A percentile compares a stretch with the other conserved stretches of the same genome.
These are phyloP conservation scores for Selenicereus undatus DNA, from an alignment of 148 eudicot genomes.

Conservation along the genomic window DNA sequence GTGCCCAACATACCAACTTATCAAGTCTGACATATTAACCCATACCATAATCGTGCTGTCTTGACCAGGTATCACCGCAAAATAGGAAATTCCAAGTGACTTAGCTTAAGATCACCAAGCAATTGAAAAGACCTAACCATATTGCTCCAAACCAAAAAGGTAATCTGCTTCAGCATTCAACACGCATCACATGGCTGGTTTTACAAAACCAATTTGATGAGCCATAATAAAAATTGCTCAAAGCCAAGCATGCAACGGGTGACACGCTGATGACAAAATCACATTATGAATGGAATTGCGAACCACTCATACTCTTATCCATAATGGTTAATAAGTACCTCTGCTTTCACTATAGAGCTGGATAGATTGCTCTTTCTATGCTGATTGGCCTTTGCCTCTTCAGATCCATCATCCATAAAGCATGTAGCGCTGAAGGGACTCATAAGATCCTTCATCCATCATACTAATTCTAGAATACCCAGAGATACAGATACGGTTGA, in stretches of 20 bases:
- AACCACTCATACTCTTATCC: not conserved
- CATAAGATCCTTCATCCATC: not conserved
- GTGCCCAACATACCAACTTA: no score
- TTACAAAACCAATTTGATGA: not conserved
- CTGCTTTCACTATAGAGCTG: not conserved
- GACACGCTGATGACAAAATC: not conserved
- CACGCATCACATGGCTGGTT: no score
- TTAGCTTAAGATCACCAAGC: not conserved
- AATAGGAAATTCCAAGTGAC: not conserved
- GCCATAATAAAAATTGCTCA: not conserved
- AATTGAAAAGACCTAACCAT: not conserved
- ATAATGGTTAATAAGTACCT: not conserved
- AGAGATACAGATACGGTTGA: not conserved
- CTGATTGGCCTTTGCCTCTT: not conserved
- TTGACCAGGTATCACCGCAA: not conserved
- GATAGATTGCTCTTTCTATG: not conserved
- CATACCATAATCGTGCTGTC: not conserved
- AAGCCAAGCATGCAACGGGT: not conserved
- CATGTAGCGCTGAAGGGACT: not conserved
- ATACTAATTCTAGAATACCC: not conserved
- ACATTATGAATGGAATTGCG: not conserved
- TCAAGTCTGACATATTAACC: not conserved
- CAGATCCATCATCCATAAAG: not conserved
- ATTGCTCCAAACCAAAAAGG: not conserved
- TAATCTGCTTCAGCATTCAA: no score